Percentiles rank a stretch among this genome's conserved stretches.
Evolutionary conservation across 2,329 filamentous ascomycete genomes (phyloP).

Genomic region (Ophiosphaerella herpotricha): DNA sequence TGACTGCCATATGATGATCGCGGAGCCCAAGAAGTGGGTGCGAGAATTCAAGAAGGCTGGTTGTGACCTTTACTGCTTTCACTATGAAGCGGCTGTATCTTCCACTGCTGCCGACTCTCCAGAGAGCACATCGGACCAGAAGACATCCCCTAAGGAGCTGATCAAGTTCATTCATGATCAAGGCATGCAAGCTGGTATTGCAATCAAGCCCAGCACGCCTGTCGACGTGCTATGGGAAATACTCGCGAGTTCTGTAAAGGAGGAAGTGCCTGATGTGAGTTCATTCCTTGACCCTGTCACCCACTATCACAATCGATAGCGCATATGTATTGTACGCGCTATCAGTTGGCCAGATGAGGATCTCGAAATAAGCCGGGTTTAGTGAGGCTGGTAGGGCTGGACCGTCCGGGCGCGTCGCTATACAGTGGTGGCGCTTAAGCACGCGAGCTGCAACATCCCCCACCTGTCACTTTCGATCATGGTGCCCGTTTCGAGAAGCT

Average conservation of each 20-base stretch:
- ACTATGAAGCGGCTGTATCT: conserved; percentile 90
- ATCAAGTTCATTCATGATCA: conserved; percentile 88
- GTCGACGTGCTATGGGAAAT: conserved; percentile 94
- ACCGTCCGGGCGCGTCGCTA: conserved; percentile 28
- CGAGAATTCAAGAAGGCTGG: conserved; percentile 91
- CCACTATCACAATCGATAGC: conserved; percentile 18
- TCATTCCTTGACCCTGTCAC: not conserved
- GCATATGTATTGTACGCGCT: conserved; percentile 15
- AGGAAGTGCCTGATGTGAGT: conserved; percentile 87
- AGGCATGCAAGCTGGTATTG: conserved; percentile 89
- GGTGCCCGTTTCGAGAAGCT: conserved; percentile 21
- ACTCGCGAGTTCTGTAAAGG: conserved; percentile 70
- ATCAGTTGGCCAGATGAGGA: conserved; percentile 15
- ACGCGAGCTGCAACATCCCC: conserved; percentile 17
- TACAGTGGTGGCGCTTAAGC: conserved; percentile 38
- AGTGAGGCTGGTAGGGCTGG: conserved; percentile 28
- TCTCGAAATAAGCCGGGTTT: conserved; percentile 13
- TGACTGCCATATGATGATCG: conserved; percentile 99
- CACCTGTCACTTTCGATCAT: conserved; percentile 20
- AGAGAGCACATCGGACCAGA: conserved; percentile 67
- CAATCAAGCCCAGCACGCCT: conserved; percentile 89
- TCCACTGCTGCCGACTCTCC: conserved; percentile 85
- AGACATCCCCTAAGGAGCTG: conserved; percentile 81
- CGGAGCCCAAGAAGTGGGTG: conserved; percentile 99
- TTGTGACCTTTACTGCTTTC: conserved; percentile 99